Percentiles rank a stretch among this genome's conserved stretches.
Evolutionary conservation across 768 basidiomycete species (phyloP).

Genomic region (Amanita fuliginea): DNA sequence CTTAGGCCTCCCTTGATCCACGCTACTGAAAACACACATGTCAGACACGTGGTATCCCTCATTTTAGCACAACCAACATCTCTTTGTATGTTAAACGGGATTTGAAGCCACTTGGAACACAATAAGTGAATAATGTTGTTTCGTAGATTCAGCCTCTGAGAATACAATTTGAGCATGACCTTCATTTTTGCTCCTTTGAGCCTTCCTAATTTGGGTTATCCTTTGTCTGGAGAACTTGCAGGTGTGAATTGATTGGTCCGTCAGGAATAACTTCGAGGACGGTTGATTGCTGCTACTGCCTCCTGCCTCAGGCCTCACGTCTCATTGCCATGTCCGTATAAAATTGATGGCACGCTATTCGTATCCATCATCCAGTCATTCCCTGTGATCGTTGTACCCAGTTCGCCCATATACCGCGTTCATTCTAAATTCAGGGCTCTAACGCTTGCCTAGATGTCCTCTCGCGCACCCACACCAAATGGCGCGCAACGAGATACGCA

Average conservation of each 20-base stretch:
- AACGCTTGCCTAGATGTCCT: constrained; percentile 28
- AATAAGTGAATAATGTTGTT: neutral
- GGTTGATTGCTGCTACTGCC: constrained; percentile 26
- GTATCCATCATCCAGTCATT: constrained; percentile 23
- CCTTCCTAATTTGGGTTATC: constrained; percentile 38
- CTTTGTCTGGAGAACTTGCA: constrained; percentile 31
- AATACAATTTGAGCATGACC: neutral
- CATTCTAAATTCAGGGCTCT: constrained; percentile 21
- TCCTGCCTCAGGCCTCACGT: constrained; percentile 23
- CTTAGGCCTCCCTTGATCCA: neutral
- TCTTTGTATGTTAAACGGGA: neutral
- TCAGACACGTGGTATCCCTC: neutral
- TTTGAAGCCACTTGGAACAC: neutral
- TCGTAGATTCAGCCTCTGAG: neutral
- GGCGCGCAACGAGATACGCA: constrained; percentile 20
- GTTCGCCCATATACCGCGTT: constrained; percentile 17
- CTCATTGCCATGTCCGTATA: constrained; percentile 33
- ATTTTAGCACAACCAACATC: neutral
- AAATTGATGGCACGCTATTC: constrained; percentile 28
- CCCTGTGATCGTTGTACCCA: constrained; percentile 25
- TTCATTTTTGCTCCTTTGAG: constrained; percentile 24
- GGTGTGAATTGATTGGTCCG: constrained; percentile 27
- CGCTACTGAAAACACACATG: neutral
- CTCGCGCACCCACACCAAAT: constrained; percentile 28
- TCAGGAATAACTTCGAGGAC: constrained; percentile 24